Base-by-base conservation (phyloP, 306 rosid species). In the Dryas octopetala region DNA sequence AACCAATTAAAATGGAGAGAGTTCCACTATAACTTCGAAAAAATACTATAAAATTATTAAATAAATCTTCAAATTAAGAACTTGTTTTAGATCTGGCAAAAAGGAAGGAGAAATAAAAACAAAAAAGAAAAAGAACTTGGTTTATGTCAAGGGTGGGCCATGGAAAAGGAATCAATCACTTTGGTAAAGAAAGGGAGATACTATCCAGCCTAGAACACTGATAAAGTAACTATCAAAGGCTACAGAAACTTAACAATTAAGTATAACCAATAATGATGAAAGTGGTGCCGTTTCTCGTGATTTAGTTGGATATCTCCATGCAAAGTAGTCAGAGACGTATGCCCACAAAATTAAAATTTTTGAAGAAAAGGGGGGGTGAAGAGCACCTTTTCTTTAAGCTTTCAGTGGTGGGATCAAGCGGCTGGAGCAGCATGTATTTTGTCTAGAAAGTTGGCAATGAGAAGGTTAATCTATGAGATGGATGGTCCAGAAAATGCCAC, bases 201-300 rank as follows among this genome's bases (percentile, higher is more conserved):
- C 51, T 59, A 79, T 82, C 80, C 89, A 89, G 91, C 91, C 89
- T 83, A 87, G 82, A 58, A 86, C 88, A 83, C 84, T 80, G 73
- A 17, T 66, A 84, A 77, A 78, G 70, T 68, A 54, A 28, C 66
- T 45, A 54, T 41, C 75, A 60, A 41, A 78, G 59, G 70, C 79
- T 26, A 70, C 76, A 80, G 54, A 85, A 68, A 81, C 96, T 88
- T 93, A 85, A 86, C 85, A 26, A 79, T 74, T 84, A 93, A 89
- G 98, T 50, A 41, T 70, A 59, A 50, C 40, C 85, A 77, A 77
- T 79, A 66, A 85, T 82, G 60, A 69, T 66, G 73, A 46, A 4
- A 69, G 71, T 74, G 46, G 79, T 49, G 74, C 74, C 55, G 74
- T 74, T 46, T 26, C 63, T 40, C 45, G 64, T 63, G 73, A 60